A percentile compares a stretch with the other conserved stretches of the same genome.
phyloP scores from a whole-genome alignment of 1,139 yeast genomes.

The Hansenula lynferdii region DNA sequence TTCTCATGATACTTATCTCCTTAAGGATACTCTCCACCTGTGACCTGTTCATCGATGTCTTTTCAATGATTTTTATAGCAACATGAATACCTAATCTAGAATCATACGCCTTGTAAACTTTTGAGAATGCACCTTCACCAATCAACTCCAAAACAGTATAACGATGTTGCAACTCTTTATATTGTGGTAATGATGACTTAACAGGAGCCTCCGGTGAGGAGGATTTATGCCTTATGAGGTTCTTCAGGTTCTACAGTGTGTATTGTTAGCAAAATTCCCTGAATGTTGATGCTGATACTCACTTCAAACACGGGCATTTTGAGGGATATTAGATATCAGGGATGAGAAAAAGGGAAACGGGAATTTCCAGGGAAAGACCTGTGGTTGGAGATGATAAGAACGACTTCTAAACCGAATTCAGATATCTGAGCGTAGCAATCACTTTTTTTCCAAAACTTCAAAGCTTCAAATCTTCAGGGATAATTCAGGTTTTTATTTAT shows the following conservation, averaged over 20 bases:
- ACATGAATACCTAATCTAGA: conserved; percentile 25
- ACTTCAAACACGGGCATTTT: conserved; percentile 12
- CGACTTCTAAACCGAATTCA: too few relatives aligned
- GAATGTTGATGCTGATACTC: too few relatives aligned
- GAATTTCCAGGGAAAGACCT: too few relatives aligned
- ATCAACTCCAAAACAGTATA: conserved; percentile 33
- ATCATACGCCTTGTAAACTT: conserved; percentile 63
- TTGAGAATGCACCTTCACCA: conserved; percentile 90
- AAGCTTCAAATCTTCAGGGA: too few relatives aligned
- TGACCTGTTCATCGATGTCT: conserved; percentile 42
- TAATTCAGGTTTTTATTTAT: too few relatives aligned
- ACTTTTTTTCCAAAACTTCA: too few relatives aligned
- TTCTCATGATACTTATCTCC: conserved; percentile 62
- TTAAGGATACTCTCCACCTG: conserved; percentile 48
- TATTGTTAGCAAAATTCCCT: too few relatives aligned
- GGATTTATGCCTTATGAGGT: conserved; percentile 9
- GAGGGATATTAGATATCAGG: too few relatives aligned
- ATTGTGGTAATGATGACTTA: conserved; percentile 6
- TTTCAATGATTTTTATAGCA: conserved; percentile 86
- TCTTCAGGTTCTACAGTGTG: conserved; percentile 15
- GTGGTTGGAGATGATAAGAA: too few relatives aligned
- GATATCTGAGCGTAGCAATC: too few relatives aligned
- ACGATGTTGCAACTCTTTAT: conserved; percentile 16
- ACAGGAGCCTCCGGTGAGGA: conserved; percentile 1
- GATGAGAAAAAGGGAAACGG: too few relatives aligned